Evolutionary conservation across 2,329 filamentous ascomycete genomes (phyloP), one percentile per base, ranked within the genome.

Genomic region (Colletotrichum falcatum): DNA sequence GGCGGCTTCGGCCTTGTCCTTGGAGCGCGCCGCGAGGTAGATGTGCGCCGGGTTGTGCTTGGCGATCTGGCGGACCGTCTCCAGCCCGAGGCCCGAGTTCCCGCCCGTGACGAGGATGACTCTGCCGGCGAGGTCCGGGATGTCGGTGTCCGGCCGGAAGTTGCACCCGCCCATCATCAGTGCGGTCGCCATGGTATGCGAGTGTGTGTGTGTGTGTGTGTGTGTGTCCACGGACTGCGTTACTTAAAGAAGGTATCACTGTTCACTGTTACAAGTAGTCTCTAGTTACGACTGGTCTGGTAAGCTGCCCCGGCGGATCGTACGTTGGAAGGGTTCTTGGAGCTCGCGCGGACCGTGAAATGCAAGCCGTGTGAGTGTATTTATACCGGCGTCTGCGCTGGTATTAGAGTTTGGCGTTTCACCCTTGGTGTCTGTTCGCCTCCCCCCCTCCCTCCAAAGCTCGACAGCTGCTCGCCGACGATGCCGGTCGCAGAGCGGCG

Each of bases 1-100:
- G 18, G 70, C 72, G 2, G 62, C 61, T 7, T 73, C 71, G 0
- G 37, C 72, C 39, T 65, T 72, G 2, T 69, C 65, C 28, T 33
- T 59, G 3, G 49, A 63, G 56, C 18, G 64, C 9, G 49, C 78
- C 75, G 71, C 69, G 28, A 74, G 62, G 37, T 67, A 74, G 39
- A 74, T 58, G 26, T 67, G 68, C 20, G 61, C 61, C 20, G 73
- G 72, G 49, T 72, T 72, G 71, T 84, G 82, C 65, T 79, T 78
- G 28, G 81, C 77, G 28, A 84, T 77, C 48, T 80, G 78, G 8
- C 79, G 74, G 59, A 83, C 76, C 9, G 79, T 79, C 72, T 83
- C 79, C 66, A 77, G 79, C 23, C 83, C 82, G 7, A 84, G 76
- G 0, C 82, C 83, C n/a, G 77, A 73, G 58, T 81, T 84, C 59